phyloP scores from a whole-genome alignment of 1,284 basidiomycete species.

The Pascua sp. region DNA sequence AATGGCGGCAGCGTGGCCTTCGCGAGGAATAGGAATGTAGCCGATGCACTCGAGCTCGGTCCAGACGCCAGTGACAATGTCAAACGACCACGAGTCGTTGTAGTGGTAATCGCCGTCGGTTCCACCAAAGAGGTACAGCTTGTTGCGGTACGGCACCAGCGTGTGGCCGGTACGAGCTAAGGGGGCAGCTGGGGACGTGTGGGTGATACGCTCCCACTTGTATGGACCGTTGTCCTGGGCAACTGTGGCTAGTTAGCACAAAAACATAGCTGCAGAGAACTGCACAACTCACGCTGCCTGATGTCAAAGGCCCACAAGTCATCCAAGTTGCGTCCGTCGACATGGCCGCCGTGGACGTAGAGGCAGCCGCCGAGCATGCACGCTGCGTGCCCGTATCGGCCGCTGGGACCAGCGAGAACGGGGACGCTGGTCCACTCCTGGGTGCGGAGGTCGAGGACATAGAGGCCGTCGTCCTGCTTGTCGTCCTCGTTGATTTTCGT shows the following conservation, averaged over 20 bases:
- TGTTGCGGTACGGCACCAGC: conserved; percentile 78
- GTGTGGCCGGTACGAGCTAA: conserved; percentile 82
- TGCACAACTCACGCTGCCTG: conserved; percentile 67
- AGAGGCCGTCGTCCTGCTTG: conserved; percentile 87
- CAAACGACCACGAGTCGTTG: conserved; percentile 98
- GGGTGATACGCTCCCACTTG: conserved; percentile 60
- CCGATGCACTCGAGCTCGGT: conserved; percentile 94
- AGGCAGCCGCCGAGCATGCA: conserved; percentile 89
- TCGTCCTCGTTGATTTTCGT: conserved; percentile 72
- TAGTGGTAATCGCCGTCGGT: conserved; percentile 99
- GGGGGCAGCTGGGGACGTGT: conserved; percentile 11
- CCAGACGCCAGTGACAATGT: conserved; percentile 78
- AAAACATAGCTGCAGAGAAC: no score
- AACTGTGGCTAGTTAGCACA: conserved; percentile 6
- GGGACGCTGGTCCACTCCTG: conserved; percentile 89
- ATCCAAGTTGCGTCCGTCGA: conserved; percentile 91
- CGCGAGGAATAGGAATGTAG: conserved; percentile 91
- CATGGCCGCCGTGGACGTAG: conserved; percentile 95
- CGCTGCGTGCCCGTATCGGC: conserved; percentile 93
- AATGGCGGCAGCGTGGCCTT: conserved; percentile 93
- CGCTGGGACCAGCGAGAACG: conserved; percentile 70
- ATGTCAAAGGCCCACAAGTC: conserved; percentile 97
- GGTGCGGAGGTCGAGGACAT: conserved; percentile 93
- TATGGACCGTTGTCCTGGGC: conserved; percentile 47
- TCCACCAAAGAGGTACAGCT: conserved; percentile 92